A percentile compares a stretch with the other conserved stretches of the same genome.
Evolutionary conservation across 2,329 filamentous ascomycete genomes (phyloP).

Genomic region (Trichoderma sp.): DNA sequence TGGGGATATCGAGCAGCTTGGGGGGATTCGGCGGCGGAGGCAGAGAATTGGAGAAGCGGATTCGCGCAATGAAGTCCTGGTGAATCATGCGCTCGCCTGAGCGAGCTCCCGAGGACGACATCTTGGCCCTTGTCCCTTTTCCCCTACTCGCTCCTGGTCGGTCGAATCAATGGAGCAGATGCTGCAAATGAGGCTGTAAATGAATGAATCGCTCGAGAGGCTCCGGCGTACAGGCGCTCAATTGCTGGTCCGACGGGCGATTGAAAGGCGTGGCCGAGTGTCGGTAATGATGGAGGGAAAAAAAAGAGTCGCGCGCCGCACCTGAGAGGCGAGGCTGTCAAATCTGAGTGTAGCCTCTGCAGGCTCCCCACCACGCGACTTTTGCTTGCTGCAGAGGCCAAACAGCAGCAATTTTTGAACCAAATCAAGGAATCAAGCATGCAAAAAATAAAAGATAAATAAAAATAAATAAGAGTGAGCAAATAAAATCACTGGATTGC

Average conservation of each 20-base stretch:
- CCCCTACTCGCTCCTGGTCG: not conserved
- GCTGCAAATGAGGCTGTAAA: not conserved
- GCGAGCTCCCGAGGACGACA: slow-evolving; percentile 39
- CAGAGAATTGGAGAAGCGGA: slow-evolving; percentile 92
- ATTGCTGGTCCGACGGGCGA: not conserved
- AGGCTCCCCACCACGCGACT: slow-evolving; percentile 15
- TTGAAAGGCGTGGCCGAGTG: not conserved
- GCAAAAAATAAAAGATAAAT: not conserved
- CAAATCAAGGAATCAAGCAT: not conserved
- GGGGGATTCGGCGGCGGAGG: slow-evolving; percentile 92
- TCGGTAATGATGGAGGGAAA: not conserved
- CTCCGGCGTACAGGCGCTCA: not conserved
- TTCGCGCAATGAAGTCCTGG: slow-evolving; percentile 95
- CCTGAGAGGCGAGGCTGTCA: slow-evolving; percentile 15
- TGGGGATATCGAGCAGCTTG: slow-evolving; percentile 95
- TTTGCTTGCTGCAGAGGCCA: not conserved
- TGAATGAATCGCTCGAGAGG: not conserved
- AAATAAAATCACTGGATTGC: not conserved
- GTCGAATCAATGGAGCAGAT: not conserved
- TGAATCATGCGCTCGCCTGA: slow-evolving; percentile 64
- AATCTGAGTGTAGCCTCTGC: slow-evolving; percentile 3
- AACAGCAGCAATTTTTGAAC: not conserved
- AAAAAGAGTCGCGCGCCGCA: slow-evolving; percentile 12
- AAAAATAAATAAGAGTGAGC: not conserved
- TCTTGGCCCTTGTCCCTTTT: slow-evolving; percentile 23